Base-by-base conservation (phyloP, 805 yeast species). In the Vanderwaltozyma polyspora region DNA sequence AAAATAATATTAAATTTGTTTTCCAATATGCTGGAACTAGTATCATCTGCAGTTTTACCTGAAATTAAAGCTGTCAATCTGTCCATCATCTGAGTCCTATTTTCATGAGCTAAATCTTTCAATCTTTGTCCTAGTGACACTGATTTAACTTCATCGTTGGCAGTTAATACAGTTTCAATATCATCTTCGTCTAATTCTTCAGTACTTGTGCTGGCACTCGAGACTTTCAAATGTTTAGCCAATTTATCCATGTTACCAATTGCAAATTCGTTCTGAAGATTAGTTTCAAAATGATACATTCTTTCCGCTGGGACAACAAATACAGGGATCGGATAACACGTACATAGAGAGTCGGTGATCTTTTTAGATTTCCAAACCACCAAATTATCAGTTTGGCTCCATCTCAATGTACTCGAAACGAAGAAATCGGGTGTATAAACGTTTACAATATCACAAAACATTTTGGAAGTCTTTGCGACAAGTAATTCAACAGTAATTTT, bases 401-500 rank as follows among this genome's bases (percentile, higher is more conserved):
- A 41, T 28, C 41, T 47, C 21, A 50, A 37, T 2, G 53, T 48
- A 3, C 51, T 39, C n/a, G 51, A 39, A 1, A 55, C 50, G 18
- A 51, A 42, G 22, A 57, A 35, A 32, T 58, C 59, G 12, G 63
- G 63, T 3, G 47, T 44, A 35, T 58, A 56, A 11, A 51, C 50
- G 35, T 56, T 55, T 8, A 51, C 42, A 23, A 56, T 49, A 27
- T 56, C 59, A 18, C 43, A 28, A 16, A 57, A 33, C 3, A 48
- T 39, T 25, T 49, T 39, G 17, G 44, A 44, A 0, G 55, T 50
- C 26, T 45, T 48, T 8, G 54, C 61, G 8, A 58, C 35, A 5
- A 49, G 46, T 8, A 57, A 44, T 31, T 58, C 63, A 10, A 57
- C 55, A 1, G 62, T 54, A 6, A 57, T 36, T 29, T 55, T 58